phyloP scores from a whole-genome alignment of 148 eudicot species.

The Vaccinium macrocarpon region DNA sequence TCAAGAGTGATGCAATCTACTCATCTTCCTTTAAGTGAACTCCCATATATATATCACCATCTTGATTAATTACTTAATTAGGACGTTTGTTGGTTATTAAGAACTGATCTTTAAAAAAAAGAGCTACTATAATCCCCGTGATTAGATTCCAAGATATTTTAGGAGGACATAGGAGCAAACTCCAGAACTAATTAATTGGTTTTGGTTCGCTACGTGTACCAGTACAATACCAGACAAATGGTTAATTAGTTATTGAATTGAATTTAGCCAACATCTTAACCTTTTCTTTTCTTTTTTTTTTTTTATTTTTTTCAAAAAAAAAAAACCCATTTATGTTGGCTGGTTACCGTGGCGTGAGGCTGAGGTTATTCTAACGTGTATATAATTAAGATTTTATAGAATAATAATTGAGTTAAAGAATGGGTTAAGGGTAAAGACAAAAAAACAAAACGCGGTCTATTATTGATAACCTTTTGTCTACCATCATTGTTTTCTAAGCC shows the following conservation, averaged over 20 bases:
- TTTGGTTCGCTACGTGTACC: neutral
- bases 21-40: neutral
- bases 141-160: neutral
- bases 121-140: neutral
- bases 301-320: neutral
- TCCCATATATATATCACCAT: neutral
- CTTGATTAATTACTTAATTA: neutral
- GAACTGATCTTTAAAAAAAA: neutral
- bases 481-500: conserved; percentile 13
- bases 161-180: neutral
- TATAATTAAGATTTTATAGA: neutral
- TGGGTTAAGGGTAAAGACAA: conserved; percentile 21
- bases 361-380: conserved; percentile 32
- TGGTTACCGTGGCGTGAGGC: conserved; percentile 16
- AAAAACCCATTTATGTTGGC: neutral
- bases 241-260: neutral
- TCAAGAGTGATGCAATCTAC: too few relatives aligned
- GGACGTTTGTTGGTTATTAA: neutral
- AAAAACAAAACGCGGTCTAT: conserved; percentile 17
- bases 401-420: neutral
- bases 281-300: neutral
- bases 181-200: too few relatives aligned
- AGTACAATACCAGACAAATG: neutral
- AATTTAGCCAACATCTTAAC: neutral
- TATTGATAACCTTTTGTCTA: conserved; percentile 27